Evolutionary conservation across 345 rosid genomes (phyloP).

Genomic region (Gossypium rotundifolium): DNA sequence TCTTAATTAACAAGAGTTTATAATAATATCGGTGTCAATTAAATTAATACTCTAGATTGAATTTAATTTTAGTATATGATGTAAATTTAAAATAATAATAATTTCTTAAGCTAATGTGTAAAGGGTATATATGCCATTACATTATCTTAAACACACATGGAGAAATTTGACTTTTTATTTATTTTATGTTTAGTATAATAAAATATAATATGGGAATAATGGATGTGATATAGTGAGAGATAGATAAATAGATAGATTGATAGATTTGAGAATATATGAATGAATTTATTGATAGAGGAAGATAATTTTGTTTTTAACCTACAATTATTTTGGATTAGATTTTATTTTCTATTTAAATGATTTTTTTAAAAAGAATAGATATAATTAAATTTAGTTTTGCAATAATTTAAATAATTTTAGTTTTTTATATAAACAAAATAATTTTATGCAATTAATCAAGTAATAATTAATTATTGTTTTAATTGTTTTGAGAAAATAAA

Average conservation of each 20-base stretch:
- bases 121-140: background rate
- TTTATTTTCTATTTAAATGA: background rate
- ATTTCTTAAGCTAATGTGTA: background rate
- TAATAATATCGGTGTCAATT: too few species aligned
- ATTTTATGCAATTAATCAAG: background rate
- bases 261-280: background rate
- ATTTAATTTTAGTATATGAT: background rate
- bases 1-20: too few species aligned
- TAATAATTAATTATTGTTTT: background rate
- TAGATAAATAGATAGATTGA: background rate
- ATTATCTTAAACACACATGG: background rate
- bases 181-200: background rate
- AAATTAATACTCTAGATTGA: too few species aligned
- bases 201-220: background rate
- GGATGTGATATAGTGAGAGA: background rate
- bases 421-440: too few species aligned
- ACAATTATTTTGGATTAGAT: conserved; percentile 2
- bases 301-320: background rate
- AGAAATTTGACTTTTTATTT: background rate
- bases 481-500: too few species aligned
- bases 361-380: background rate
- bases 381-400: background rate
- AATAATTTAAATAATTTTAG: background rate
- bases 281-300: background rate
- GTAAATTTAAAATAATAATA: background rate